Evolutionary conservation across 2,329 filamentous ascomycete genomes (phyloP).

Genomic region (Nectriaceae sp.): DNA sequence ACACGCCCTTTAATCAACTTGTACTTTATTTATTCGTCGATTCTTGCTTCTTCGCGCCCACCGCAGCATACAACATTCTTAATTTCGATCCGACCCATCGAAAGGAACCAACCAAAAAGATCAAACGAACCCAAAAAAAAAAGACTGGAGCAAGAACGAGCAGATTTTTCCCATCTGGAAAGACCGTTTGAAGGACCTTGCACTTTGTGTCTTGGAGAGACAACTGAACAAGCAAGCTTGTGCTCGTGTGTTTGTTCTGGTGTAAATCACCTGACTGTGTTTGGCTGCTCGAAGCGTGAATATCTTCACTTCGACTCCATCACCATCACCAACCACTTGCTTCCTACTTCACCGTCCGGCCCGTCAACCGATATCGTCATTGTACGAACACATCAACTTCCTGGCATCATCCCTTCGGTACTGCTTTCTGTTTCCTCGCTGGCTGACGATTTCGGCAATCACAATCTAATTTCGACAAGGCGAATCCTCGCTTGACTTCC

Average conservation of each 20-base stretch:
- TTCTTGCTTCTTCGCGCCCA: constrained; percentile 25
- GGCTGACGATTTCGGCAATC: constrained; percentile 1
- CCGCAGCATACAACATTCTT: constrained; percentile 19
- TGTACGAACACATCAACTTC: constrained; percentile 4
- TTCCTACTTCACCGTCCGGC: constrained; percentile 6
- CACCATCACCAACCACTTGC: constrained; percentile 4
- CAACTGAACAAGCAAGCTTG: constrained; percentile 25
- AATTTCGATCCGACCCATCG: constrained; percentile 20
- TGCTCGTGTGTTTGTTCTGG: constrained; percentile 24
- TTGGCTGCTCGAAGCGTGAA: constrained; percentile 28
- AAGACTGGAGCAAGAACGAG: constrained; percentile 29
- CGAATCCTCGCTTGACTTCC: neutral
- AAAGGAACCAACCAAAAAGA: constrained; percentile 20
- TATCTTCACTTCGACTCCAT: constrained; percentile 7
- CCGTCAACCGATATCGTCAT: neutral
- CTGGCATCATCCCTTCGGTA: constrained; percentile 8
- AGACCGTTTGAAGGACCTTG: constrained; percentile 20
- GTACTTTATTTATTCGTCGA: constrained; percentile 30
- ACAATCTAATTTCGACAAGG: neutral
- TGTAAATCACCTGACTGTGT: constrained; percentile 22
- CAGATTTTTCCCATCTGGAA: constrained; percentile 27
- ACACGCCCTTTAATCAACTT: constrained; percentile 29
- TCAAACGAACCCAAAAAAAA: constrained; percentile 24
- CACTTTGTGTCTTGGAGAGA: constrained; percentile 14
- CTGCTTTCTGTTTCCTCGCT: constrained; percentile 10